Conservation (phyloP, 495 filamentous ascomycete genomes). For the Penicillium arizonense region DNA sequence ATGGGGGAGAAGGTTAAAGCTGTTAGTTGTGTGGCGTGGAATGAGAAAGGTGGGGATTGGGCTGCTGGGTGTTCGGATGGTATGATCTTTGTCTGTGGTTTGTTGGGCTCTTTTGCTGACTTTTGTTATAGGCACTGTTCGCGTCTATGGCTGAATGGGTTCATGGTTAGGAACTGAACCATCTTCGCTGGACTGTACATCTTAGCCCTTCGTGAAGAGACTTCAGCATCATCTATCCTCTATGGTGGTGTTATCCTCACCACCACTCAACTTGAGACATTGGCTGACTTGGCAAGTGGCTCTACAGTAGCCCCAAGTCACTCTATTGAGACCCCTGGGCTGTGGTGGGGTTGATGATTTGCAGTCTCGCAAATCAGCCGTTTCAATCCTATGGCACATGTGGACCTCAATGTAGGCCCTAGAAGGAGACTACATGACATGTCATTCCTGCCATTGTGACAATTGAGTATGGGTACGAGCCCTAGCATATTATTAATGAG, state of each 20-base stretch:
- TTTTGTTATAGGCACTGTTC: constrained; percentile 18
- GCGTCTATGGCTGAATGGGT: constrained; percentile 22
- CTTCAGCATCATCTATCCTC: neutral
- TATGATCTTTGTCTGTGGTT: constrained; percentile 21
- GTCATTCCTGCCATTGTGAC: no score
- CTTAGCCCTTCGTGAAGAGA: neutral
- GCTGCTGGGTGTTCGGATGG: constrained; percentile 62
- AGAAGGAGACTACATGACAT: no score
- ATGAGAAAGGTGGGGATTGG: constrained; percentile 64
- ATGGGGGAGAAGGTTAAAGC: constrained; percentile 58
- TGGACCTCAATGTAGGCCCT: no score
- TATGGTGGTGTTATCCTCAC: neutral
- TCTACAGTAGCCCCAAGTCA: no score
- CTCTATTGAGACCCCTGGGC: no score
- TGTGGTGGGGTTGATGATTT: no score
- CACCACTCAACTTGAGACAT: neutral
- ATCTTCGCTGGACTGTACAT: no score
- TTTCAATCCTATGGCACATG: no score
- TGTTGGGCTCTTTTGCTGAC: neutral
- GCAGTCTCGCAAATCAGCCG: no score
- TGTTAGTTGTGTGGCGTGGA: constrained; percentile 70
- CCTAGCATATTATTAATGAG: neutral
- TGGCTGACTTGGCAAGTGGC: neutral
- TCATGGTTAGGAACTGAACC: neutral
- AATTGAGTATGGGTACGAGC: no score